These are phyloP conservation scores for Ligustrum vulgare DNA, from an alignment of 257 asterid species.

Conservation along the genomic window DNA sequence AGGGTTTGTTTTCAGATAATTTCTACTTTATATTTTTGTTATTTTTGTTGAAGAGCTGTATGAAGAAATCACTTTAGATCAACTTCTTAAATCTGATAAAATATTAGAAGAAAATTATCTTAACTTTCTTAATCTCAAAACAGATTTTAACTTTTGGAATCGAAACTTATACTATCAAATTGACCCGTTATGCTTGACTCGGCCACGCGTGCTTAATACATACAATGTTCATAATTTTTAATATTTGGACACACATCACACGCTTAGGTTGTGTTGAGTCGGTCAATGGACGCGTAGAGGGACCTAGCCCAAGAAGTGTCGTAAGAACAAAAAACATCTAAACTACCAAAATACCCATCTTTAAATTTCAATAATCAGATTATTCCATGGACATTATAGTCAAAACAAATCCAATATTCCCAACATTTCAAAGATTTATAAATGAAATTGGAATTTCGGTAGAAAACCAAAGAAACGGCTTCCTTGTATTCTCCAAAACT, in stretches of 20 bases:
- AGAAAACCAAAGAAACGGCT: conserved; percentile 45
- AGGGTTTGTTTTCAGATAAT: too few species aligned
- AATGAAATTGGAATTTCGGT: conserved; percentile 23
- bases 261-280: conserved; percentile 23
- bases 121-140: too few species aligned
- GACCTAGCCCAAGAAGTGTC: not conserved
- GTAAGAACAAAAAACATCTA: not conserved
- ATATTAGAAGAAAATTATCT: too few species aligned
- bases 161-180: too few species aligned
- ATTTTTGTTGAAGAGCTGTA: too few species aligned
- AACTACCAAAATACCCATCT: not conserved
- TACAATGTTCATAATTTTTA: too few species aligned
- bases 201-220: too few species aligned
- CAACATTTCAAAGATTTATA: conserved; percentile 11
- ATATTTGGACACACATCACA: conserved; percentile 2
- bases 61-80: too few species aligned
- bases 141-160: too few species aligned
- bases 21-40: too few species aligned
- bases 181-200: too few species aligned
- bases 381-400: conserved; percentile 26
- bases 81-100: too few species aligned
- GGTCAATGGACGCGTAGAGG: conserved; percentile 37
- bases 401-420: not conserved
- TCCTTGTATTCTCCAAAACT: conserved; percentile 39
- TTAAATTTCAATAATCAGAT: not conserved